Percentiles rank a stretch among this genome's conserved stretches.
Evolutionary conservation across 805 yeast species (phyloP).

Genomic region (Ogataea parapolymorpha): DNA sequence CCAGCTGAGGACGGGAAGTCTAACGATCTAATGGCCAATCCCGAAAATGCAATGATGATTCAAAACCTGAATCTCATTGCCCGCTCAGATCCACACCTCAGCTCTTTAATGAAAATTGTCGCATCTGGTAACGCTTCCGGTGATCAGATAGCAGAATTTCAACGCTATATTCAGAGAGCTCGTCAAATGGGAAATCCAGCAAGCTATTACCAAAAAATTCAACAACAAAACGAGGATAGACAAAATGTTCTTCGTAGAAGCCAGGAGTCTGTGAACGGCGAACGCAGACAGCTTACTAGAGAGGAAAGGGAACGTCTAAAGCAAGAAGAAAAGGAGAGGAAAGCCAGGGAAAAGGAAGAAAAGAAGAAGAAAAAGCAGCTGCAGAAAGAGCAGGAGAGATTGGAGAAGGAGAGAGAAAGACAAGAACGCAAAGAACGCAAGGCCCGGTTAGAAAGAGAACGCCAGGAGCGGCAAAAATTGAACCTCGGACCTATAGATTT

Average conservation of each 20-base stretch:
- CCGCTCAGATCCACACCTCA: conserved; percentile 61
- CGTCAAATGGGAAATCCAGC: conserved; percentile 59
- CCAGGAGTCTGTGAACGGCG: conserved; percentile 20
- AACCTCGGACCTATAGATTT: conserved; percentile 14
- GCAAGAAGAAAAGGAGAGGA: conserved; percentile 21
- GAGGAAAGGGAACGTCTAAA: conserved; percentile 22
- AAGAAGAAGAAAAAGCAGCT: conserved; percentile 21
- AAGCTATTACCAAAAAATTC: conserved; percentile 25
- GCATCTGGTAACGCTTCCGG: conserved; percentile 78
- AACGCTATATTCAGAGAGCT: conserved; percentile 75
- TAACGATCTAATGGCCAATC: conserved; percentile 37
- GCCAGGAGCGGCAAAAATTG: conserved; percentile 16
- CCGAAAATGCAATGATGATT: conserved; percentile 77
- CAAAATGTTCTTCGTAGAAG: conserved; percentile 8
- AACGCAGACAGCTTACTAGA: conserved; percentile 20
- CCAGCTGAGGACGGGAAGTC: conserved; percentile 19
- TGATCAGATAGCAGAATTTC: conserved; percentile 73
- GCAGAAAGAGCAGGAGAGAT: conserved; percentile 23
- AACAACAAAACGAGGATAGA: conserved; percentile 19
- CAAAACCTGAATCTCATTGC: conserved; percentile 83
- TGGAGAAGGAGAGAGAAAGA: conserved; percentile 22
- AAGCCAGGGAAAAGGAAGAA: conserved; percentile 23
- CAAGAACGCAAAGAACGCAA: conserved; percentile 19
- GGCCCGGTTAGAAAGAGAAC: conserved; percentile 14
- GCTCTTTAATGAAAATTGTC: conserved; percentile 74